phyloP scores from a whole-genome alignment of 116 monocot species.

The Papilionanthe hybrid region DNA sequence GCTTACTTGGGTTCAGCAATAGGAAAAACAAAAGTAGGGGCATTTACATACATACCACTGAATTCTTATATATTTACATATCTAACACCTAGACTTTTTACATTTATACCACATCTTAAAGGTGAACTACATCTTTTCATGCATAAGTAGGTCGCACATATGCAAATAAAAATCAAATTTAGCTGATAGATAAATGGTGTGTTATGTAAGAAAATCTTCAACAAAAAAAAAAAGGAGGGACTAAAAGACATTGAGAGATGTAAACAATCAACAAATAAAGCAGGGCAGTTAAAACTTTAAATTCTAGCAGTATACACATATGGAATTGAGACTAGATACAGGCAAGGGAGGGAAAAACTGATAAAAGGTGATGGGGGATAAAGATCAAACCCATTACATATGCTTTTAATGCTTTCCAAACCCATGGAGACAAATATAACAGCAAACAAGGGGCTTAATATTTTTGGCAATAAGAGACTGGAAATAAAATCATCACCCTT shows the following conservation, averaged over 20 bases:
- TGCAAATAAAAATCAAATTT: too few relatives aligned
- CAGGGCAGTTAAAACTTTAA: neutral
- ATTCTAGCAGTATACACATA: neutral
- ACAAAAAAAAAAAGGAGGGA: neutral
- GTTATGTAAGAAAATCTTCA: too few relatives aligned
- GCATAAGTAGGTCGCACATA: too few relatives aligned
- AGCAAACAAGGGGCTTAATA: neutral
- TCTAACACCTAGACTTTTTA: too few relatives aligned
- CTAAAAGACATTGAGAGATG: neutral
- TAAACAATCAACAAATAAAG: conserved; percentile 6
- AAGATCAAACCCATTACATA: neutral
- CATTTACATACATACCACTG: too few relatives aligned
- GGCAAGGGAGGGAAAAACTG: neutral
- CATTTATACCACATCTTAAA: too few relatives aligned
- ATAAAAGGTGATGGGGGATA: neutral
- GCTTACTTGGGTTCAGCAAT: too few relatives aligned
- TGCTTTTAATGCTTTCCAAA: neutral
- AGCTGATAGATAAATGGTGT: too few relatives aligned
- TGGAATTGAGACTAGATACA: neutral
- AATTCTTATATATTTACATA: too few relatives aligned
- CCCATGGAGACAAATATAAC: neutral
- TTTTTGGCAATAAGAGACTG: conserved; percentile 2
- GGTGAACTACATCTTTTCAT: too few relatives aligned
- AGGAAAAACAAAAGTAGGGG: too few relatives aligned
- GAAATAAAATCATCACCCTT: neutral